Conservation (phyloP, 1,139 yeast genomes). For the Geotrichum carabidarum region DNA sequence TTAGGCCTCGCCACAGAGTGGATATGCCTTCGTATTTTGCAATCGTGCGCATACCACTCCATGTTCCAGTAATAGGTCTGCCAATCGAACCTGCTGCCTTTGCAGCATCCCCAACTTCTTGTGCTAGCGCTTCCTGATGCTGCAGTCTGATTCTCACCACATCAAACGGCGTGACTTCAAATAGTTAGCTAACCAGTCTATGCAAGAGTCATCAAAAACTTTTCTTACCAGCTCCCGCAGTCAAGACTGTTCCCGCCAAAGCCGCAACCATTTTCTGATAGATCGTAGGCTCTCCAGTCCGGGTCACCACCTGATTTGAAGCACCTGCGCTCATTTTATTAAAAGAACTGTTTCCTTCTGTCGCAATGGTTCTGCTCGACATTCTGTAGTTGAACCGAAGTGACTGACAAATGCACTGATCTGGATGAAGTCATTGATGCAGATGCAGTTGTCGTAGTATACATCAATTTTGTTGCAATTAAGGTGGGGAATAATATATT, state of each 20-base stretch:
- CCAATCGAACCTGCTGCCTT: background rate
- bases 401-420: too few relatives aligned
- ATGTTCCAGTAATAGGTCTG: constrained; percentile 48
- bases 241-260: constrained; percentile 78
- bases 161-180: constrained; percentile 78
- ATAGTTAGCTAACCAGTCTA: too few relatives aligned
- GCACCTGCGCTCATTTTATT: background rate
- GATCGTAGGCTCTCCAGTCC: constrained; percentile 39
- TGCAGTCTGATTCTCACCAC: constrained; percentile 87
- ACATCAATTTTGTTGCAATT: too few relatives aligned
- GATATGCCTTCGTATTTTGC: constrained; percentile 64
- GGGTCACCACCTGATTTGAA: background rate
- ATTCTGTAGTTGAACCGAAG: too few relatives aligned
- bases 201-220: background rate
- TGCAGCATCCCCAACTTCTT: constrained; percentile 16
- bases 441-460: too few relatives aligned
- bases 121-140: constrained; percentile 55
- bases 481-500: too few relatives aligned
- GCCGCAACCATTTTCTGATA: constrained; percentile 81
- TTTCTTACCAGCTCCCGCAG: constrained; percentile 49
- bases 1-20: constrained; percentile 85
- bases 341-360: too few relatives aligned
- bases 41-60: constrained; percentile 66
- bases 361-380: too few relatives aligned
- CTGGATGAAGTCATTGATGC: too few relatives aligned